Evolutionary conservation across 176 grass and related monocot species (phyloP).

Genomic region (Eremochloa ophiuroides): DNA sequence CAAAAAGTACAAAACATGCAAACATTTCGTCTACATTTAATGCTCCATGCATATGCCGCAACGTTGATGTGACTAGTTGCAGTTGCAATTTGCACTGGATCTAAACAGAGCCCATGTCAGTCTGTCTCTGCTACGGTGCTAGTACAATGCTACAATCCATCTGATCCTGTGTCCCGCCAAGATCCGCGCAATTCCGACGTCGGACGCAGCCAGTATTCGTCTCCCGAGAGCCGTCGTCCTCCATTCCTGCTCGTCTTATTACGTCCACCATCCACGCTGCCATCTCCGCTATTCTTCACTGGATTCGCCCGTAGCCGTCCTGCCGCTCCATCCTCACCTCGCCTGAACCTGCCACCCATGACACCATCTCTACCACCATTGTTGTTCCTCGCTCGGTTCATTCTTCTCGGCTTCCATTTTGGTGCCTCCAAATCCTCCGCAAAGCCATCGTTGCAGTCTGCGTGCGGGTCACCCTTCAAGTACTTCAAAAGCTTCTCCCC

Average conservation of each 20-base stretch:
- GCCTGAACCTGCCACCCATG: background rate
- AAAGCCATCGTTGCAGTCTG: background rate
- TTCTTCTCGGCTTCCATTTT: constrained; percentile 42
- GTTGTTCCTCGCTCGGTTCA: background rate
- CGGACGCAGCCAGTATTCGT: constrained; percentile 30
- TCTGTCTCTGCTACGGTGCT: background rate
- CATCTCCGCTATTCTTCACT: background rate
- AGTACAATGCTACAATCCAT: background rate
- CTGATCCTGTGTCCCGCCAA: background rate
- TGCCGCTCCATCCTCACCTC: background rate
- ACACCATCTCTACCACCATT: background rate
- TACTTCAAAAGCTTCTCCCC: background rate
- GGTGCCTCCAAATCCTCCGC: constrained; percentile 29
- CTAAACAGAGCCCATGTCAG: too few species aligned
- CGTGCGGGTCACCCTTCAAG: background rate
- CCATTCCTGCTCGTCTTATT: background rate
- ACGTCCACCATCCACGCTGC: background rate
- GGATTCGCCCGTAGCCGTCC: background rate
- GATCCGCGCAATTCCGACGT: constrained; percentile 19
- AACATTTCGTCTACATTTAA: too few species aligned
- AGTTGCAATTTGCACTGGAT: too few species aligned
- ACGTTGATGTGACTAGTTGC: too few species aligned
- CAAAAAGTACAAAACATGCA: too few species aligned
- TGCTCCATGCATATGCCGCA: too few species aligned
- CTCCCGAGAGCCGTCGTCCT: background rate